Evolutionary conservation across 2,329 filamentous ascomycete species (phyloP).

Genomic region (Botrytis fabae): DNA sequence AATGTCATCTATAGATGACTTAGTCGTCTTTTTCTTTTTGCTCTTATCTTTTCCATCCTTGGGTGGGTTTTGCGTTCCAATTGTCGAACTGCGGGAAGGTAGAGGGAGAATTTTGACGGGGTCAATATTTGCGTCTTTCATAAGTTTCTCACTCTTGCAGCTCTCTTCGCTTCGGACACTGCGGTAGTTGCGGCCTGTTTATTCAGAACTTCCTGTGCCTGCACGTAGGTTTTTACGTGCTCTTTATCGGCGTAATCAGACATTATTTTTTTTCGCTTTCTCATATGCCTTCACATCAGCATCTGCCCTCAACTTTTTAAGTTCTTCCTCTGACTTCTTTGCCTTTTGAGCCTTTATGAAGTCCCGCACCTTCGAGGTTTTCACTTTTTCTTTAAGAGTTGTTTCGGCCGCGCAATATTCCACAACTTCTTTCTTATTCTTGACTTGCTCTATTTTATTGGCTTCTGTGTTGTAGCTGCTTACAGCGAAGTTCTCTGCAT

Average conservation of each 20-base stretch:
- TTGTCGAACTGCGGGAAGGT: too few relatives aligned
- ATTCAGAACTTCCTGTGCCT: not conserved
- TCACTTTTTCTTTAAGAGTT: not conserved
- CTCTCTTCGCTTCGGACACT: too few relatives aligned
- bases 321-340: not conserved
- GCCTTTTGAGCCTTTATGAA: not conserved
- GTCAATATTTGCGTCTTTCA: not conserved
- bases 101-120: not conserved
- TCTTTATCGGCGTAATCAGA: not conserved
- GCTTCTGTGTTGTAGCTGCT: too few relatives aligned
- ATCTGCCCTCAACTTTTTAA: not conserved
- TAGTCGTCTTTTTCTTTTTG: too few relatives aligned
- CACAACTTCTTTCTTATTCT: not conserved
- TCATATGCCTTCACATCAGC: not conserved
- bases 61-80: too few relatives aligned
- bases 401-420: fast-evolving
- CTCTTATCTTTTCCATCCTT: too few relatives aligned
- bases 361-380: too few relatives aligned
- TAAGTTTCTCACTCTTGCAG: too few relatives aligned
- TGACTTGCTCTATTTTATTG: too few relatives aligned
- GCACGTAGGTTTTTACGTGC: fast-evolving
- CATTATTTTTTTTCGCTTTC: fast-evolving
- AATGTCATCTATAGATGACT: too few relatives aligned
- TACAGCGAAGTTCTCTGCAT: too few relatives aligned
- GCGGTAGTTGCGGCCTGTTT: too few relatives aligned